Base-by-base conservation (phyloP, 2,329 filamentous ascomycete species). In the Sarocladium brachiariae region DNA sequence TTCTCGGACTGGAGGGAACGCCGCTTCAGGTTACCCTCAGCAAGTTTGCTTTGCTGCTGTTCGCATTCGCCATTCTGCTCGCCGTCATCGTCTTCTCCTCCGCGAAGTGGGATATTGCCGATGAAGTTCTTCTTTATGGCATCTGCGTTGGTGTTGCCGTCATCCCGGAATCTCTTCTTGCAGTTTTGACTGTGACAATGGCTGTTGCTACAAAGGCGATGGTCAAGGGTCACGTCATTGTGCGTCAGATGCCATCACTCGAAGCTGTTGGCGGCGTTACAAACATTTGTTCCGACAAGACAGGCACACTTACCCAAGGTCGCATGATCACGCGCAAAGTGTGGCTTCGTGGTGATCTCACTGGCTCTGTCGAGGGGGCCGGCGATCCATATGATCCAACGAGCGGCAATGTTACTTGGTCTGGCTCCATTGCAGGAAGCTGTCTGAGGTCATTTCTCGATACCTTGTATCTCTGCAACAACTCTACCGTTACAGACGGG, bases 1-100 rank as follows among this genome's bases (percentile, higher is more conserved):
- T 87, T 53, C 74, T 87, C 38, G 84, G 81, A 51, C 66, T 84
- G 2, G 77, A 87, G 50, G 89, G 89, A 47, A 95, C 90, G 1
- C 90, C 90, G 1, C 73, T 96, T 41, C 89, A 95, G 69, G 84
- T 86, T 57, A 92, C 88, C 61, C 76, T 96, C 49, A 89, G 86
- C 70, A 89, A 91, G 67, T 84, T 96, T 60, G 89, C 90, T 24
- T 82, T 93, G 38, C 64, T 89, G 3, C 78, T 95, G 2, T 95
- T 95, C 61, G 82, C 76, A 43, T 78, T 89, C 48, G 90, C 81
- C 38, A 70, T 83, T 50, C 58, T 83, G 2, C 71, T 84, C 30
- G 79, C 76, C 47, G 62, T 84, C 52, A 76, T 84, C 49, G 81
- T 84, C 57, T 84, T 84, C 62, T 76, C 73, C 5, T 79, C 73